These are phyloP conservation scores for Kwoniella shandongensis DNA, from an alignment of 768 basidiomycete species.

Conservation along the genomic window DNA sequence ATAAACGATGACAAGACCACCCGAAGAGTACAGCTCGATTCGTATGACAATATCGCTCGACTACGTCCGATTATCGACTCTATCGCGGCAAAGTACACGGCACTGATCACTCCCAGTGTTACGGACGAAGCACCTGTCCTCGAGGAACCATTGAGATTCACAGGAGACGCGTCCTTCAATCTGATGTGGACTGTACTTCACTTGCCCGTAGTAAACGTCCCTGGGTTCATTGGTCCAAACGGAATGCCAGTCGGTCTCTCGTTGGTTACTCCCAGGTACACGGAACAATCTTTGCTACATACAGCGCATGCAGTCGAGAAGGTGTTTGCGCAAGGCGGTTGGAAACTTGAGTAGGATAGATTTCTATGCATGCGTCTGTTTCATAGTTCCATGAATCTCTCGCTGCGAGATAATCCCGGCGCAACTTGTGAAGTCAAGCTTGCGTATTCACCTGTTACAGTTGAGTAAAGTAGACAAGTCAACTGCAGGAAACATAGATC, in stretches of 20 bases:
- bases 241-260: slow-evolving; percentile 25
- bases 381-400: too few species aligned
- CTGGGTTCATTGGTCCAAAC: slow-evolving; percentile 21
- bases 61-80: slow-evolving; percentile 22
- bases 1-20: slow-evolving; percentile 18
- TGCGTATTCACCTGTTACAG: too few species aligned
- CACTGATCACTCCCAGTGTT: slow-evolving; percentile 21
- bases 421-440: too few species aligned
- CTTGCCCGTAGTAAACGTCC: slow-evolving; percentile 19
- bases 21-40: slow-evolving; percentile 17
- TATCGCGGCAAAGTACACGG: slow-evolving; percentile 20
- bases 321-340: slow-evolving; percentile 19
- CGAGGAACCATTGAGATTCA: slow-evolving; percentile 23
- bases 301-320: slow-evolving; percentile 9
- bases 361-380: too few species aligned
- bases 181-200: slow-evolving; percentile 27
- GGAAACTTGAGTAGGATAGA: slow-evolving; percentile 3
- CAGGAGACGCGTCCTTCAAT: slow-evolving; percentile 24
- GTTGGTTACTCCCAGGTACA: slow-evolving; percentile 15
- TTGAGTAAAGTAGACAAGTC: too few species aligned
- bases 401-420: too few species aligned
- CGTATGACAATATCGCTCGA: slow-evolving; percentile 18
- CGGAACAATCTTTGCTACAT: slow-evolving; percentile 14
- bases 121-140: slow-evolving; percentile 20
- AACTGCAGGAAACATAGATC: too few species aligned